phyloP scores from a whole-genome alignment of 2,329 filamentous ascomycete species.

The Piedraia hortae region DNA sequence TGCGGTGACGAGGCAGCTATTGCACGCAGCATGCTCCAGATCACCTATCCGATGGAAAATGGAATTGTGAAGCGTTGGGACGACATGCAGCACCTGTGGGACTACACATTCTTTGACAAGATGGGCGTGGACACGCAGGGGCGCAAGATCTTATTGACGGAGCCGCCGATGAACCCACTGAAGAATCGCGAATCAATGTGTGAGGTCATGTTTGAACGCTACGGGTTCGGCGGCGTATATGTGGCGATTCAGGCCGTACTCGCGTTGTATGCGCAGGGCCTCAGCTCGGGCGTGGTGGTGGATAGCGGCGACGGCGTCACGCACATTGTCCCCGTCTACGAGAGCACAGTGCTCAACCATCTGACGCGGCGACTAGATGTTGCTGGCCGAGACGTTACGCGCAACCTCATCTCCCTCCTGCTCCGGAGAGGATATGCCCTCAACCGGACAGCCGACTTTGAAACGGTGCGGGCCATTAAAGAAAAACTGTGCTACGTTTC shows the following conservation, averaged over 20 bases:
- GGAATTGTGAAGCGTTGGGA: constrained; percentile 99
- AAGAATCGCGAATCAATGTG: constrained; percentile 95
- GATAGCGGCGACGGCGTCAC: constrained; percentile 96
- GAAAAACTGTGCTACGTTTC: constrained; percentile 99
- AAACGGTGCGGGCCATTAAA: constrained; percentile 97
- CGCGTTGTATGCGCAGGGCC: constrained; percentile 86
- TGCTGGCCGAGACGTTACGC: constrained; percentile 88
- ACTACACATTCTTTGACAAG: constrained; percentile 96
- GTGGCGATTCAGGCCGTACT: constrained; percentile 94
- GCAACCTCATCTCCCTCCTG: constrained; percentile 85
- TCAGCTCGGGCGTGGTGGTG: constrained; percentile 65
- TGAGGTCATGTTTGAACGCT: constrained; percentile 97
- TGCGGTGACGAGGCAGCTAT: constrained; percentile 94
- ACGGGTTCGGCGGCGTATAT: constrained; percentile 87
- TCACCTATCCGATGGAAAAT: constrained; percentile 99
- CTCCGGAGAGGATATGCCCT: constrained; percentile 83
- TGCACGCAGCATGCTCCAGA: constrained; percentile 88
- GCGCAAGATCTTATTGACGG: constrained; percentile 89
- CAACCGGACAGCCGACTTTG: constrained; percentile 95
- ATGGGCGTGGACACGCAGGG: constrained; percentile 73
- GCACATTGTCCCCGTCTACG: constrained; percentile 94
- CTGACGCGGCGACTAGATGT: constrained; percentile 84
- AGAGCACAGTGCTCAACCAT: constrained; percentile 92
- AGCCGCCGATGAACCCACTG: constrained; percentile 92
- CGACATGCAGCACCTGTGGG: constrained; percentile 98